Conservation (phyloP, 108 stramenopile species). For the Aurantiochytrium sp. region DNA sequence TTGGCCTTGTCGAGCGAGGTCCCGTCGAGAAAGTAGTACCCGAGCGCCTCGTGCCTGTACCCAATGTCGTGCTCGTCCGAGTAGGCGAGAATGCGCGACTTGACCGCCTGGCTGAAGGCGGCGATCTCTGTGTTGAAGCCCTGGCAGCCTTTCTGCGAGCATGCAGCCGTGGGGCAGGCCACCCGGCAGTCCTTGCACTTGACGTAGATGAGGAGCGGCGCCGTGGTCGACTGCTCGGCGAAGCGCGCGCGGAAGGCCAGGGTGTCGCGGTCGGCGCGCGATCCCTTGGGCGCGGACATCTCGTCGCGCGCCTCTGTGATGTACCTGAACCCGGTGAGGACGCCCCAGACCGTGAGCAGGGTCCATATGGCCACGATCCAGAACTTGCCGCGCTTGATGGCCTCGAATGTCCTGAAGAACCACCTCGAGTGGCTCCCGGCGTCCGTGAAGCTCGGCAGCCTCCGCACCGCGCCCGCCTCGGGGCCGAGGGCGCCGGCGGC, state of each 20-base stretch:
- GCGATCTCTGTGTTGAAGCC: not conserved
- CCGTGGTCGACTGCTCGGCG: not conserved
- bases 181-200: not conserved
- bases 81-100: not conserved
- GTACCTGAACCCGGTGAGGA: slow-evolving; percentile 5
- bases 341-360: not conserved
- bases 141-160: not conserved
- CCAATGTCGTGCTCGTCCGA: slow-evolving; percentile 22
- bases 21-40: not conserved
- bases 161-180: not conserved
- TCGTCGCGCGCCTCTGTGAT: slow-evolving; percentile 26
- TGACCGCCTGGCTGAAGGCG: not conserved
- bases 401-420: not conserved
- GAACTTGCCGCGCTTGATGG: not conserved
- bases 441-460: not conserved
- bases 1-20: not conserved
- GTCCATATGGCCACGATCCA: not conserved
- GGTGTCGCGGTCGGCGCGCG: not conserved
- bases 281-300: not conserved
- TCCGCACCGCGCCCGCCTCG: too few species aligned
- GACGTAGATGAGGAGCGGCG: not conserved
- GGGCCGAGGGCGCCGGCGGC: not conserved
- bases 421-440: not conserved
- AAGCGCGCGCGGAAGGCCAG: not conserved
- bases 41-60: not conserved